Evolutionary conservation across 371 early-diverging fungal genomes (phyloP).

Genomic region (Saksenaea vasiformis): DNA sequence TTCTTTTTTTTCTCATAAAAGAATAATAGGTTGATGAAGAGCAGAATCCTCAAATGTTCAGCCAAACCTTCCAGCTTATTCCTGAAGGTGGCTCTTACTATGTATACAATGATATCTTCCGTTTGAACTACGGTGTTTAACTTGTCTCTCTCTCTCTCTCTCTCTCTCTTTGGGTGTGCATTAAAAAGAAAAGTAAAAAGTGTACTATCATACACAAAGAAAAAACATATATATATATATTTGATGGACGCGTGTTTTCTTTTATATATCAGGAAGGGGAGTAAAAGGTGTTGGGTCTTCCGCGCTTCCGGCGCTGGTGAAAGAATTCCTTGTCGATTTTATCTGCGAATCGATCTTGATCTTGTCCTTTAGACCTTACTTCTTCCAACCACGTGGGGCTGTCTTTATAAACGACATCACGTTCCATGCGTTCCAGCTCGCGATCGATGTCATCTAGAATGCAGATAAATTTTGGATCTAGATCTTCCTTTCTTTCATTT

Average conservation of each 20-base stretch:
- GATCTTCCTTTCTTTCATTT: neutral
- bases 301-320: neutral
- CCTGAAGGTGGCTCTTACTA: slow-evolving; percentile 62
- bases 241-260: too few species aligned
- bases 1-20: neutral
- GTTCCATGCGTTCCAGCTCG: neutral
- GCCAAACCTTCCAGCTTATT: slow-evolving; percentile 84
- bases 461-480: neutral
- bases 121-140: slow-evolving; percentile 59
- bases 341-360: neutral
- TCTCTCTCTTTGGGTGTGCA: neutral
- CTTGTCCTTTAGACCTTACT: neutral
- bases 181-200: slow-evolving; percentile 1
- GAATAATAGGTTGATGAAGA: slow-evolving; percentile 73
- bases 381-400: neutral
- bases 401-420: neutral
- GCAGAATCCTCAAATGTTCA: slow-evolving; percentile 74
- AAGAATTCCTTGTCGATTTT: neutral
- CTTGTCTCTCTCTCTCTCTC: neutral
- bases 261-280: neutral
- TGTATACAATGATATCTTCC: slow-evolving; percentile 83
- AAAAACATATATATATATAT: neutral
- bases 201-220: neutral
- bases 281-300: neutral
- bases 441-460: neutral